Evolutionary conservation across 2,329 filamentous ascomycete genomes (phyloP), one percentile per base, ranked within the genome.

Genomic region (Stemphylium lycopersici): DNA sequence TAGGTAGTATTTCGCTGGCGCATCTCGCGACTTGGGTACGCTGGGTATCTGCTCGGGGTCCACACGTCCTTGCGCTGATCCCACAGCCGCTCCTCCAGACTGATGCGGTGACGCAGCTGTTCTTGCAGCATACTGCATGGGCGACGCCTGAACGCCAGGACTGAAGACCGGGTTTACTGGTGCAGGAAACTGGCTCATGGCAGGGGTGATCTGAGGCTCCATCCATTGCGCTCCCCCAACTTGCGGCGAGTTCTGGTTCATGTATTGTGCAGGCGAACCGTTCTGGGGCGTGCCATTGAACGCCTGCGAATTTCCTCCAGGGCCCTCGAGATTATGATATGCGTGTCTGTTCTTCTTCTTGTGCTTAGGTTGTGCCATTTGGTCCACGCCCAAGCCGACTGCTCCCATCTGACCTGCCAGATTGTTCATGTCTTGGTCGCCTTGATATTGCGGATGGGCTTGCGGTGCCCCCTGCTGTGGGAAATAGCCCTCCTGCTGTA

Each of bases 291-390:
- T 85, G 57, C 86, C 88, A 71, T 88, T 88, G 77, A 90, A 90
- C 10, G 86, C 79, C 68, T 89, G 86, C 5, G 87, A 86, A 31
- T 86, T 86, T 4, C 81, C 81, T 13, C 82, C 81, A 11, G 87
- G 82, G 18, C 90, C 86, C 61, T 93, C 91, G 48, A 98, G 85
- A 34, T 86, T 88, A 75, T 98, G 93, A 76, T 96, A 90, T 60
- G 93, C 93, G 77, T 98, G 93, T 55, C 91, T 86, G 74, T 97
- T 90, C 83, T 96, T 97, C 86, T 96, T 98, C 82, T 93, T 91
- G 76, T 82, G 65, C 53, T 86, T 78, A 61, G 75, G 74, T 55
- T 75, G 75, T 56, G 69, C 83, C 52, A 79, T 43, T 40, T 81
- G 81, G n/a, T 66, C 63, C 20, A 52, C 61, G n/a, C 66, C 65